Evolutionary conservation across 164 flowering plant species (phyloP).

Genomic region (Annona cherimola): DNA sequence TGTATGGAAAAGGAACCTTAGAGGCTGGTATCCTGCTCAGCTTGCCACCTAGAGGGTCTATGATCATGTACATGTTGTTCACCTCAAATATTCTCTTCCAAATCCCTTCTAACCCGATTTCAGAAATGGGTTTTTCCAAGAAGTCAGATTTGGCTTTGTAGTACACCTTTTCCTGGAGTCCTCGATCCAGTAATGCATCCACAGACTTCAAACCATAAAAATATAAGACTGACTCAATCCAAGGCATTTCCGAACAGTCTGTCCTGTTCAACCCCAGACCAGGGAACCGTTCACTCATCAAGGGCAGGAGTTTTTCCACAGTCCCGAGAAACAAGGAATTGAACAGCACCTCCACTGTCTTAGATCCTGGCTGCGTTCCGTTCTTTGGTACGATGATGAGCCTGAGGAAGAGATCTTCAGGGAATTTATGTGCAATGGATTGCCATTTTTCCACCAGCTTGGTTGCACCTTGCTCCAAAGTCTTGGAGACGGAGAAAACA

Average conservation of each 20-base stretch:
- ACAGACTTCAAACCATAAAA: constrained; percentile 14
- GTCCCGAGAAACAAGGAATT: constrained; percentile 27
- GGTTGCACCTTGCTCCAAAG: constrained; percentile 21
- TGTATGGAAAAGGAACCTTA: constrained; percentile 21
- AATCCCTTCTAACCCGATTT: constrained; percentile 6
- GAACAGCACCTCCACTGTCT: constrained; percentile 9
- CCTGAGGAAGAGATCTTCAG: constrained; percentile 20
- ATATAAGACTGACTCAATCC: constrained; percentile 30
- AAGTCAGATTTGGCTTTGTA: constrained; percentile 17
- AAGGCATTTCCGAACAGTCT: constrained; percentile 33
- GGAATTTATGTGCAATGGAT: constrained; percentile 18
- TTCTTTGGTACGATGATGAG: background rate
- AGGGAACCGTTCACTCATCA: constrained; percentile 31
- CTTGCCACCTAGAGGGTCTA: constrained; percentile 18
- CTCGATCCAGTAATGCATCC: constrained; percentile 21
- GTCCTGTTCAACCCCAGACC: constrained; percentile 22
- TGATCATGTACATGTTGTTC: background rate
- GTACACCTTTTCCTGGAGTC: background rate
- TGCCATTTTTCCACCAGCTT: constrained; percentile 33
- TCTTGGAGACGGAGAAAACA: constrained; percentile 14
- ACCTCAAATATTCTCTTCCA: constrained; percentile 11
- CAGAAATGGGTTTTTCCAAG: constrained; percentile 14
- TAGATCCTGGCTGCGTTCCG: background rate
- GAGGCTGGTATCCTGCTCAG: constrained; percentile 19
- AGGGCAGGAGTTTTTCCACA: constrained; percentile 10